Percentiles rank a stretch among this genome's conserved stretches.
These are phyloP conservation scores for Cucumis cinereus DNA, from an alignment of 306 rosid genomes.

Conservation along the genomic window DNA sequence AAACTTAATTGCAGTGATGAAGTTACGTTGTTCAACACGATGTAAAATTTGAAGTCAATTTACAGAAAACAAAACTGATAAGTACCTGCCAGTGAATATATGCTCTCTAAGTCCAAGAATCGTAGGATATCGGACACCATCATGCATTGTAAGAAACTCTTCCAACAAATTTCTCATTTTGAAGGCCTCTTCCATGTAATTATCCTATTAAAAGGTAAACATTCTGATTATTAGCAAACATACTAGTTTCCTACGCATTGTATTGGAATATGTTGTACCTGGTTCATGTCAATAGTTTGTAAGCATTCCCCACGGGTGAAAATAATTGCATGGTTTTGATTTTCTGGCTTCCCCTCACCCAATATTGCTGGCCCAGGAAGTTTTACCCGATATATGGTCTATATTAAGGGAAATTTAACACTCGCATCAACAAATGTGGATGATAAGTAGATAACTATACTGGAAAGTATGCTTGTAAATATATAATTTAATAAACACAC, in stretches of 20 bases:
- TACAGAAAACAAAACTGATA: conserved; percentile 13
- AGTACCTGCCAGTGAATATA: conserved; percentile 93
- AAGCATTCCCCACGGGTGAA: conserved; percentile 97
- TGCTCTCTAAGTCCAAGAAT: conserved; percentile 96
- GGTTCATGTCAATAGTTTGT: conserved; percentile 98
- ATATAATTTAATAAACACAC: not conserved
- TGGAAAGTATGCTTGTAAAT: not conserved
- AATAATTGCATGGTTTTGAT: conserved; percentile 96
- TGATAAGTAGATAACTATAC: not conserved
- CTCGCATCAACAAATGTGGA: conserved; percentile 7
- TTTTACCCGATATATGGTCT: conserved; percentile 78
- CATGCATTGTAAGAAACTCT: conserved; percentile 58
- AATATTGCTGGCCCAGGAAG: conserved; percentile 94
- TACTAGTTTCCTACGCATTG: not conserved
- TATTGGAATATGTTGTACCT: conserved; percentile 27
- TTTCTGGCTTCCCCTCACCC: conserved; percentile 98
- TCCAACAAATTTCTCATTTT: conserved; percentile 93
- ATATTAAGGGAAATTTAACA: conserved; percentile 15
- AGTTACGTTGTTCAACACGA: conserved; percentile 10
- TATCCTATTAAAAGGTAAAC: conserved; percentile 46
- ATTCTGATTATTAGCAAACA: conserved; percentile 5
- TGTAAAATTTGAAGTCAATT: conserved; percentile 6
- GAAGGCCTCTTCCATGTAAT: conserved; percentile 97
- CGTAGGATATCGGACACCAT: conserved; percentile 61
- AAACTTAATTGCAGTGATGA: not conserved